Evolutionary conservation across 768 basidiomycete genomes (phyloP), one percentile per base, ranked within the genome.

Genomic region (Paxillus ammoniavirescens): DNA sequence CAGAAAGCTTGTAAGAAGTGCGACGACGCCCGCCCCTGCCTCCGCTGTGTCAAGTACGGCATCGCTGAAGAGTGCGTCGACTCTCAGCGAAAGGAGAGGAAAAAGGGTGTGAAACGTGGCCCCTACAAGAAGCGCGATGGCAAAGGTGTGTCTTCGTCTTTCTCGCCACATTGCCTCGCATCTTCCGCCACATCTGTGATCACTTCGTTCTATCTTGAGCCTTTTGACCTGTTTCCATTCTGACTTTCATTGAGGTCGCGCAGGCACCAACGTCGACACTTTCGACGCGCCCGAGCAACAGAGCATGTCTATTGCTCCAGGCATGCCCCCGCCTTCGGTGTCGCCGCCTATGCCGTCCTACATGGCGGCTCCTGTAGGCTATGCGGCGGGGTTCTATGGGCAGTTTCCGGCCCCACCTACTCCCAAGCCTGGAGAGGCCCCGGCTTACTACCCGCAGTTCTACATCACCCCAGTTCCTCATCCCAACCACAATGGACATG

Each of bases 41-140:
- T 91, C 53, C 86, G 94, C 56, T 97, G 94, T 63, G 86, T 93
- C 65, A 93, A 90, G 74, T 95, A 95, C 61, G 92, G 91, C 63
- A 80, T 89, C 59, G 80, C 84, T 45, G 89, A 93, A 65, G 87
- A 89, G 65, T 97, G 94, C 66, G 76, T 91, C 59, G 90, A 94
- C 74, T 93, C 93, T 30, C 86, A 89, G 70, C 81, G 93, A 69
- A 96, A 95, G 76, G 93, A 96, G 73, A 82, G 93, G 65, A 91
- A 90, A 71, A 91, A 89, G 68, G 89, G 89, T 60, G 79, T 90
- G 61, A 92, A 91, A 77, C 75, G 89, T 65, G 89, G 89, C 42
- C 90, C 90, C 72, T 92, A 92, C 87, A 91, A 91, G 90, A 92
- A 91, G 84, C 89, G 88, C 84, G 89, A 90, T 88, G 84, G 82